phyloP scores from a whole-genome alignment of 1,284 basidiomycete species.

The Leccinum solheimii region DNA sequence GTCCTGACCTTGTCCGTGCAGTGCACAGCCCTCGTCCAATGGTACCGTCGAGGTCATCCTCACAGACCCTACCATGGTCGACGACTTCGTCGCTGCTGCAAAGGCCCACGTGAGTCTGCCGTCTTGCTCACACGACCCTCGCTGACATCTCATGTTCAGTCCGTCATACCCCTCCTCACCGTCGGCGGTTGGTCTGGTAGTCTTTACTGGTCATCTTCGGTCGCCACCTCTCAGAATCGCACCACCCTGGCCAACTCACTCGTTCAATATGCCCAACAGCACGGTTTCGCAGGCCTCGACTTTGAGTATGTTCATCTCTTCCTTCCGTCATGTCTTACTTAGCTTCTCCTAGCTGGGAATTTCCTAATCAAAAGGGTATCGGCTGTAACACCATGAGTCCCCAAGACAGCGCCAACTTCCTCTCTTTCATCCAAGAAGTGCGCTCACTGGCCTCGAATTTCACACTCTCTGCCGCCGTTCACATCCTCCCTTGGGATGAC shows the following conservation, averaged over 20 bases:
- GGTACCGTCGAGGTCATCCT: constrained; percentile 42
- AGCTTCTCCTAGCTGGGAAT: constrained; percentile 73
- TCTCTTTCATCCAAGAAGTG: constrained; percentile 74
- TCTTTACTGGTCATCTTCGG: constrained; percentile 72
- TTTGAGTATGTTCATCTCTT: constrained; percentile 61
- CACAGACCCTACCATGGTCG: constrained; percentile 6
- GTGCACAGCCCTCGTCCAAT: constrained; percentile 51
- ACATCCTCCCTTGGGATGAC: constrained; percentile 67
- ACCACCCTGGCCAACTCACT: constrained; percentile 70
- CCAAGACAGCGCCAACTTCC: constrained; percentile 70
- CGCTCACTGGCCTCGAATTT: constrained; percentile 60
- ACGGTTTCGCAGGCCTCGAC: constrained; percentile 81
- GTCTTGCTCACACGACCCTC: not conserved
- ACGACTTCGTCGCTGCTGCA: constrained; percentile 50
- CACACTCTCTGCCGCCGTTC: constrained; percentile 74
- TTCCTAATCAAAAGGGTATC: constrained; percentile 71
- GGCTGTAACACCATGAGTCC: constrained; percentile 66
- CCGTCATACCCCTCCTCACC: constrained; percentile 73
- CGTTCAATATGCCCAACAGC: constrained; percentile 56
- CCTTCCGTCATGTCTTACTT: not conserved
- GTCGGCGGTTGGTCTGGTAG: constrained; percentile 90
- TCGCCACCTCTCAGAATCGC: constrained; percentile 60
- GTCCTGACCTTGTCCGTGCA: not conserved
- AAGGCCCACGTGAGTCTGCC: constrained; percentile 47
- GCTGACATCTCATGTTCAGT: constrained; percentile 30